A percentile compares a stretch with the other conserved stretches of the same genome.
phyloP scores from a whole-genome alignment of 108 stramenopile species.

The Conticribra guillardii region DNA sequence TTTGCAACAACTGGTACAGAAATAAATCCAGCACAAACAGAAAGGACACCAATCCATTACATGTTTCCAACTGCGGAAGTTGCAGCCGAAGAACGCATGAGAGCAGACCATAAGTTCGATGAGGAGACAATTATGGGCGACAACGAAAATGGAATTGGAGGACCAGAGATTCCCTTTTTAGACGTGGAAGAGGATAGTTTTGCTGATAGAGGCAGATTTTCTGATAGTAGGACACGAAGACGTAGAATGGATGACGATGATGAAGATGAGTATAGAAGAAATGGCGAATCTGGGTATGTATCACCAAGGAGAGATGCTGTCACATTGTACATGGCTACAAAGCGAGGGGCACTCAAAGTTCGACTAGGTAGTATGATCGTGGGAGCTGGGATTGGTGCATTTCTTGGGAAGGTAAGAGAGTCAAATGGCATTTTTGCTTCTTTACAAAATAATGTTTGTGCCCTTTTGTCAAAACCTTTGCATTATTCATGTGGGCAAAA shows the following conservation, averaged over 20 bases:
- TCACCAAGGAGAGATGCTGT: constrained; percentile 75
- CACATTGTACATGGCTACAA: constrained; percentile 70
- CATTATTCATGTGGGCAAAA: too few relatives aligned
- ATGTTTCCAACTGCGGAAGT: constrained; percentile 47
- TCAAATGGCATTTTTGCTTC: neutral
- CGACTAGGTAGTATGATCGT: constrained; percentile 51
- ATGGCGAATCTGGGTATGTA: constrained; percentile 19
- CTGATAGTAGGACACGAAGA: constrained; percentile 23
- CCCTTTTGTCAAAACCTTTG: too few relatives aligned
- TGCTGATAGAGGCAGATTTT: neutral
- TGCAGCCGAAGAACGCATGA: constrained; percentile 30
- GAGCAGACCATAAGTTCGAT: constrained; percentile 4
- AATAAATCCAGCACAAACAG: constrained; percentile 43
- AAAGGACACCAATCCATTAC: constrained; percentile 49
- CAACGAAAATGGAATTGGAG: neutral
- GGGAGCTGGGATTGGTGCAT: constrained; percentile 56
- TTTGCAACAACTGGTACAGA: constrained; percentile 1
- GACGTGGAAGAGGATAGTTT: constrained; percentile 27
- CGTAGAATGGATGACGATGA: constrained; percentile 30
- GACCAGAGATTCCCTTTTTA: constrained; percentile 24
- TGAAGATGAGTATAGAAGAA: neutral
- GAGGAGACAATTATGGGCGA: neutral
- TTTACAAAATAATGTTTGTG: neutral
- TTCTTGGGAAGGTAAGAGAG: constrained; percentile 63
- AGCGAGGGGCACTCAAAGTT: constrained; percentile 57